Evolutionary conservation across 495 filamentous ascomycete species (phyloP).

Genomic region (Xylaria palmicola): DNA sequence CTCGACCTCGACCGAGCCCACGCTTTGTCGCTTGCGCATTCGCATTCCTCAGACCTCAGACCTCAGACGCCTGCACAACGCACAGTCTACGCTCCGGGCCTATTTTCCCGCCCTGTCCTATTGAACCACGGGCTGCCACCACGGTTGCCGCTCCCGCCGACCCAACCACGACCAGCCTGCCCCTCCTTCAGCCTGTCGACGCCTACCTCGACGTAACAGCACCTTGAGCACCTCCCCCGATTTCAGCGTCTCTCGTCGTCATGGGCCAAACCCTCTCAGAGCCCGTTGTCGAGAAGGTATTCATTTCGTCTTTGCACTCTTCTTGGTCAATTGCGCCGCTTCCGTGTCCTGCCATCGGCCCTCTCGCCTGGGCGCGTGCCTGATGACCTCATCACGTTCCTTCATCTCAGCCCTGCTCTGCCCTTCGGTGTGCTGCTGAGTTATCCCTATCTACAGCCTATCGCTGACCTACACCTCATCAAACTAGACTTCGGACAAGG

Average conservation of each 20-base stretch:
- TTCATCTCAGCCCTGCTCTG: constrained; percentile 15
- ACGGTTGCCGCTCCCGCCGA: neutral
- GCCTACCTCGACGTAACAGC: constrained; percentile 5
- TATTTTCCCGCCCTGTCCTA: neutral
- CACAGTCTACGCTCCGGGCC: neutral
- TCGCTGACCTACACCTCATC: constrained; percentile 4
- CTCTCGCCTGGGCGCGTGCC: constrained; percentile 22
- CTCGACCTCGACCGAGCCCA: neutral
- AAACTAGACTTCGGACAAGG: constrained; percentile 75
- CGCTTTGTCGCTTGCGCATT: constrained; percentile 1
- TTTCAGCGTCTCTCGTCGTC: constrained; percentile 22
- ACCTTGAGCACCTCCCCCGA: neutral
- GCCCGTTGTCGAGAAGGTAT: constrained; percentile 97
- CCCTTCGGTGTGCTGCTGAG: constrained; percentile 16
- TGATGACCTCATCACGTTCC: constrained; percentile 22
- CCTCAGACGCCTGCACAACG: neutral
- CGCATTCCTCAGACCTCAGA: no score
- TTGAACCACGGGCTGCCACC: neutral
- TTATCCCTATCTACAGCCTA: neutral
- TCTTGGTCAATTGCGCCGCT: constrained; percentile 20
- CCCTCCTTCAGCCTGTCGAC: constrained; percentile 14
- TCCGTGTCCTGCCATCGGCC: constrained; percentile 4
- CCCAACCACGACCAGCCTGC: constrained; percentile 2
- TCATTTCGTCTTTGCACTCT: constrained; percentile 1
- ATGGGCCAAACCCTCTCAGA: constrained; percentile 99